Conservation (phyloP, 805 yeast species). For the Saccharomycopsis javanensis region DNA sequence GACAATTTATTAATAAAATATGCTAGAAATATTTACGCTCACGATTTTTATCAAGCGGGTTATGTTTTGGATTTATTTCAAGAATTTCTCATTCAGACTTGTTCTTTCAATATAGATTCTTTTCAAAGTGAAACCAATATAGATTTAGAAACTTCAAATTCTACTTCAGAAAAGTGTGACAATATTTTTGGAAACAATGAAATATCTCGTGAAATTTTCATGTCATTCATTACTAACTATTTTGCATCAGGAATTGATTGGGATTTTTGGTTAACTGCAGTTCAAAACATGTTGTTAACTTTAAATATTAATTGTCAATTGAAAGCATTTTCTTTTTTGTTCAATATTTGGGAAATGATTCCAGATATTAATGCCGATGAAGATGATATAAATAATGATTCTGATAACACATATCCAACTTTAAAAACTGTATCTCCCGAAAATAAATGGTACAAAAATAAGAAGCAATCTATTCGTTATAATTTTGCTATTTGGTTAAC, state of each 20-base stretch:
- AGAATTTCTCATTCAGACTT: slow-evolving; percentile 25
- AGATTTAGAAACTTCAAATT: background rate
- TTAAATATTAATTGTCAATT: slow-evolving; percentile 54
- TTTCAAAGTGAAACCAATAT: background rate
- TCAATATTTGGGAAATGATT: slow-evolving; percentile 64
- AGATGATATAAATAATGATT: background rate
- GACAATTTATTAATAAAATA: slow-evolving; percentile 30
- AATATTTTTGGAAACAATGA: background rate
- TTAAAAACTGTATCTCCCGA: background rate
- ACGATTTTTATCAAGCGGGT: slow-evolving; percentile 33
- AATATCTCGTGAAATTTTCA: background rate
- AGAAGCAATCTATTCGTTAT: slow-evolving; percentile 35
- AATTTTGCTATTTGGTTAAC: slow-evolving; percentile 48
- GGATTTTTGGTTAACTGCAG: slow-evolving; percentile 66
- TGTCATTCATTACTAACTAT: slow-evolving; percentile 11
- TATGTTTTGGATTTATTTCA: slow-evolving; percentile 32
- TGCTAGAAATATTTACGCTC: slow-evolving; percentile 30
- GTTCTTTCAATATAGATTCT: slow-evolving; percentile 25
- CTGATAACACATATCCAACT: background rate
- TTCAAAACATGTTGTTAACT: slow-evolving; percentile 48
- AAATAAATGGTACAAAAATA: slow-evolving; percentile 32
- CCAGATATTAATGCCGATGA: slow-evolving; percentile 28
- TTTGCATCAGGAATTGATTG: slow-evolving; percentile 39
- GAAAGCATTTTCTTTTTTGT: slow-evolving; percentile 55
- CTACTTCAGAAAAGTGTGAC: background rate